These are phyloP conservation scores for Chlorella variabilis DNA, from an alignment of 163 green algal species.

Conservation along the genomic window DNA sequence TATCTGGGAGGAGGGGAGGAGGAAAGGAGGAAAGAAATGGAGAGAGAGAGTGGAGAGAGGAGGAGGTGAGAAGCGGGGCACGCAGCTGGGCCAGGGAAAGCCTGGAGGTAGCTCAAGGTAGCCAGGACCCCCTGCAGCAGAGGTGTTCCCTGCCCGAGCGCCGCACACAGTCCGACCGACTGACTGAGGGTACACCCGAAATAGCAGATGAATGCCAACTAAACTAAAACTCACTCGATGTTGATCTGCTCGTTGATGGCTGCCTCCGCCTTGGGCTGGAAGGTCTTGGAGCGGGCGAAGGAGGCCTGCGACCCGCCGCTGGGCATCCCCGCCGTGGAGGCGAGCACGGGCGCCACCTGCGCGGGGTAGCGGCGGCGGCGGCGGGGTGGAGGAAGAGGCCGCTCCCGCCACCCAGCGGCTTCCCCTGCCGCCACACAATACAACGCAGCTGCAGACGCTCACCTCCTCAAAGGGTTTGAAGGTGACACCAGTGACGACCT, in stretches of 20 bases:
- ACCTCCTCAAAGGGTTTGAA: slow-evolving; percentile 54
- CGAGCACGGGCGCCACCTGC: slow-evolving; percentile 43
- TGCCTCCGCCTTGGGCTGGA: slow-evolving; percentile 47
- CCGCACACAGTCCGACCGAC: too few species aligned
- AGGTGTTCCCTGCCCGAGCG: too few species aligned
- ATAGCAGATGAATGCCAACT: too few species aligned
- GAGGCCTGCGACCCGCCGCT: background rate
- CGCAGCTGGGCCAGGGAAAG: too few species aligned
- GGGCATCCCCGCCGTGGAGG: background rate
- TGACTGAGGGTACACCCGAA: too few species aligned
- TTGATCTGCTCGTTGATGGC: slow-evolving; percentile 87
- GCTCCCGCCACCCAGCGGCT: too few species aligned
- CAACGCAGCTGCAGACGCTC: background rate
- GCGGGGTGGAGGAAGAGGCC: too few species aligned
- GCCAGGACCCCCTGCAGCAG: too few species aligned
- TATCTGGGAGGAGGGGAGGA: background rate
- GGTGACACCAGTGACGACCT: slow-evolving; percentile 39
- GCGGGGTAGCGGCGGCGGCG: background rate
- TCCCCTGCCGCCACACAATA: too few species aligned
- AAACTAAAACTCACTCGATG: slow-evolving; percentile 67
- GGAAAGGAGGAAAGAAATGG: background rate
- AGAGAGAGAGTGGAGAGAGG: slow-evolving; percentile 28
- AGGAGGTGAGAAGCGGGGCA: background rate
- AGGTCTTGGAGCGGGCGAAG: slow-evolving; percentile 32
- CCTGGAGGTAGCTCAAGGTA: too few species aligned